Base-by-base conservation (phyloP, 164 flowering plant genomes). In the Echeveria elegans region DNA sequence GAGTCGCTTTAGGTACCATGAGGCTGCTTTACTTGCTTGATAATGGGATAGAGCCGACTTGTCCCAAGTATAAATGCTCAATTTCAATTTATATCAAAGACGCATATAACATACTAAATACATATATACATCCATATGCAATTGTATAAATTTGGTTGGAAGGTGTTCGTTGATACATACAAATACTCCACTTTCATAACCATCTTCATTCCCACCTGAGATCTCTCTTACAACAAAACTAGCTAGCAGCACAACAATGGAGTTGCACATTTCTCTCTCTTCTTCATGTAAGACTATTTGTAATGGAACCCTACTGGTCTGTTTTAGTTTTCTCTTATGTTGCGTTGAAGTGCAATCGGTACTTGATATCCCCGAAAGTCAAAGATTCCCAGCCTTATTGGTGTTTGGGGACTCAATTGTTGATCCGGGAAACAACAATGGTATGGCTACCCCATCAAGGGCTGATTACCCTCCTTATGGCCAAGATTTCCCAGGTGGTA, bases 391-490 rank as follows among this genome's bases (percentile, higher is more conserved):
- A 0, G 83, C 85, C 18, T 26, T 78, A 1, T 0, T 76, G 0
- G 77, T 77, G 36, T 80, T 82, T n/a, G 86, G 86, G 43, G 86
- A 82, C 58, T 82, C 82, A 0, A 75, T 82, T 1, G 78, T 75
- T 10, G 83, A 80, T 71, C 66, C 86, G 0, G 89, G 87, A 5
- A 85, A 82, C 70, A 83, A 85, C 74, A 82, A 85, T 68, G 0
- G 82, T 11, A 10, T 81, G 29, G 2, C 10, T 0, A 76, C 87
- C 2, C 0, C 68, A 0, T 56, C 59, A n/a, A 83, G 74, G 67
- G 64, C 80, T 69, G 74, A 83, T n/a, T 83, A 76, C 70, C 79
- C 74, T 3, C 89, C 87, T 0, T 83, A 81, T 59, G 89, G 89
- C 5, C 67, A 69, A n/a, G 85, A 83, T 60, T 83, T 80, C 65